phyloP scores from a whole-genome alignment of 176 grass and related monocot genomes.

The Musa itinerans region DNA sequence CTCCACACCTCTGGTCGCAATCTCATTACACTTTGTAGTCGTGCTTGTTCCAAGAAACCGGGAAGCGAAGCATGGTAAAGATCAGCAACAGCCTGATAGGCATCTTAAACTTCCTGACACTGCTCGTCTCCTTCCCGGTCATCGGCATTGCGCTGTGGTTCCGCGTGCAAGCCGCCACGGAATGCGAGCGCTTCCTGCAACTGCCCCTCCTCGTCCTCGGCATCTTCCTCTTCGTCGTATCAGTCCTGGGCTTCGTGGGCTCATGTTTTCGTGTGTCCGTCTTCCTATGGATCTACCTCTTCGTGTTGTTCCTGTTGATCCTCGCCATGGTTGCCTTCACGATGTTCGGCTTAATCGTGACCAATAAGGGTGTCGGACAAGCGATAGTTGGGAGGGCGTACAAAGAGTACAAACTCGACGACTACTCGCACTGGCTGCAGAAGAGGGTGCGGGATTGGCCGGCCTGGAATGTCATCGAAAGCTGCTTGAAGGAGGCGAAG shows the following conservation, averaged over 20 bases:
- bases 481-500: neutral
- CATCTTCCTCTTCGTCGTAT: neutral
- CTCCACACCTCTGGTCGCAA: too few relatives aligned
- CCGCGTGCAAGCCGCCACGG: neutral
- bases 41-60: neutral
- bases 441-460: neutral
- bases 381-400: too few relatives aligned
- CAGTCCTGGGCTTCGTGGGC: neutral
- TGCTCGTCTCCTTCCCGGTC: neutral
- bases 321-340: neutral
- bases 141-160: neutral
- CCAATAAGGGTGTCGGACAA: neutral
- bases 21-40: too few relatives aligned
- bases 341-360: neutral
- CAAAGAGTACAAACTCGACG: neutral
- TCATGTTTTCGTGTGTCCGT: neutral
- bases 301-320: neutral
- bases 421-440: neutral
- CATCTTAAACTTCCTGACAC: neutral
- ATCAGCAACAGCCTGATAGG: slow-evolving; percentile 2
- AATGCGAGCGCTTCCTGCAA: neutral
- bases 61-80: neutral
- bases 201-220: neutral
- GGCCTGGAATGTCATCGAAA: neutral
- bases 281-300: neutral